phyloP scores from a whole-genome alignment of 306 rosid species.

The Cicer pinnatifidum region DNA sequence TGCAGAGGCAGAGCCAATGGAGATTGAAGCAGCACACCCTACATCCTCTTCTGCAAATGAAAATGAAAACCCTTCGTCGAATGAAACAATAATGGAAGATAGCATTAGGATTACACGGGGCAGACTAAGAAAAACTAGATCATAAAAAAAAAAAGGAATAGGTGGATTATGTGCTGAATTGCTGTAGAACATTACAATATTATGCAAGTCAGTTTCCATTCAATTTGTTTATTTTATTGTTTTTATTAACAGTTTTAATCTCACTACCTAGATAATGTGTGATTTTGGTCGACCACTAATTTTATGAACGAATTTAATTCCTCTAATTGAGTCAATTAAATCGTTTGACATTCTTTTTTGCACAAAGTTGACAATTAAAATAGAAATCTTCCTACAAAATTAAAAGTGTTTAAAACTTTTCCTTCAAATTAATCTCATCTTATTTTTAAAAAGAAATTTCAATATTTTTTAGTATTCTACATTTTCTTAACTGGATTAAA shows the following conservation, averaged over 20 bases:
- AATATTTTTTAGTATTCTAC: no score
- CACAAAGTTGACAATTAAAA: no score
- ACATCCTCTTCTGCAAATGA: constrained; percentile 48
- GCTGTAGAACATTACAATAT: constrained; percentile 37
- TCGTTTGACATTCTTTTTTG: no score
- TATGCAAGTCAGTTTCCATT: constrained; percentile 58
- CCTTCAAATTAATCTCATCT: no score
- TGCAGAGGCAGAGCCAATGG: constrained; percentile 49
- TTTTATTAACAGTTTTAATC: background rate
- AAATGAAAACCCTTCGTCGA: constrained; percentile 42
- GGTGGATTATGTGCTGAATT: constrained; percentile 47
- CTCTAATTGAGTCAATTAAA: background rate
- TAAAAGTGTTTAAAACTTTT: no score
- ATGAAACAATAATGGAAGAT: constrained; percentile 55
- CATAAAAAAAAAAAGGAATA: constrained; percentile 41
- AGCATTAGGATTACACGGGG: constrained; percentile 44
- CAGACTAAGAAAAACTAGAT: constrained; percentile 50
- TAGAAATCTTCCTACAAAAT: no score
- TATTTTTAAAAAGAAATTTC: no score
- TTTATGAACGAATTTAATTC: background rate
- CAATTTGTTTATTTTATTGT: constrained; percentile 8
- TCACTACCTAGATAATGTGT: background rate
- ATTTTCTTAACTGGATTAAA: no score
- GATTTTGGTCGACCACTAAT: background rate
- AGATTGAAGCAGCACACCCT: constrained; percentile 44